A percentile compares a stretch with the other conserved stretches of the same genome.
phyloP scores from a whole-genome alignment of 2,329 filamentous ascomycete species.

The Aspergillus sp. region DNA sequence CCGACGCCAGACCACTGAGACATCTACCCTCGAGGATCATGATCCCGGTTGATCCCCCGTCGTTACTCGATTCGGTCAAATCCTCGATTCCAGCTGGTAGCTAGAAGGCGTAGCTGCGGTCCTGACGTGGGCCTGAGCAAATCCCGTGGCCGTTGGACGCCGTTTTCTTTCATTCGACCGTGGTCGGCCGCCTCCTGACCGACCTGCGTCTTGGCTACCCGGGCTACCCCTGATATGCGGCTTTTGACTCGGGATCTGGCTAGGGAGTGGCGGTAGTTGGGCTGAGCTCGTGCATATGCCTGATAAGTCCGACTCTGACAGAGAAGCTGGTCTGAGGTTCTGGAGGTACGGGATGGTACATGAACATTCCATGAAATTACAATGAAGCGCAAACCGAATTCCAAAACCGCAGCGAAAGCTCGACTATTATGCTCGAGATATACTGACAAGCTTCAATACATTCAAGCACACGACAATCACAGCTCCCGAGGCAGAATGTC shows the following conservation, averaged over 20 bases:
- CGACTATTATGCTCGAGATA: too few species aligned
- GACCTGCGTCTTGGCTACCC: too few species aligned
- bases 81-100: background rate
- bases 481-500: conserved; percentile 22
- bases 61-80: background rate
- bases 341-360: background rate
- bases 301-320: background rate
- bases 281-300: too few species aligned
- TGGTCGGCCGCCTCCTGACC: too few species aligned
- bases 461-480: background rate
- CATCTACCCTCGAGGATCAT: background rate
- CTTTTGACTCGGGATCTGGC: too few species aligned
- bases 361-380: background rate
- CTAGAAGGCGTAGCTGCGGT: too few species aligned
- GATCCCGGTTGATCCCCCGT: background rate
- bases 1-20: too few species aligned
- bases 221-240: too few species aligned
- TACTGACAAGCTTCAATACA: background rate
- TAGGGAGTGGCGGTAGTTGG: too few species aligned
- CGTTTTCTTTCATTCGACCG: background rate
- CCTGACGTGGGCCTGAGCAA: background rate
- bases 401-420: too few species aligned
- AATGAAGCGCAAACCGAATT: too few species aligned
- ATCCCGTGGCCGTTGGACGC: background rate
- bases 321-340: background rate